Base-by-base conservation (phyloP, 2,329 filamentous ascomycete genomes). In the Exophiala lecanii-corni region DNA sequence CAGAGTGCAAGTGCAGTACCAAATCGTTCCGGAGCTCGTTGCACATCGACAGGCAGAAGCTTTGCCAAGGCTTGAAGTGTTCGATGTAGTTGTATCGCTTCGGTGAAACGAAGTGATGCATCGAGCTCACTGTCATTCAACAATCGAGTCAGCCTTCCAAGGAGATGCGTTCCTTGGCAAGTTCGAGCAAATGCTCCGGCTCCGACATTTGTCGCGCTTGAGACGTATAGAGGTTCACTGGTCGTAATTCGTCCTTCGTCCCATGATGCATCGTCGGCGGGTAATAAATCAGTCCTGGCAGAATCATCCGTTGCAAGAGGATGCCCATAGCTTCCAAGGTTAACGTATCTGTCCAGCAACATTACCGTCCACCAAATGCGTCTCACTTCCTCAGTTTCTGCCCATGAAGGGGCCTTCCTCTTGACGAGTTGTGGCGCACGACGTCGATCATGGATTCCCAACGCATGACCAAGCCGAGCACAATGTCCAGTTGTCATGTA, bases 131-230 rank as follows among this genome's bases (percentile, higher is more conserved):
- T 45, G 37, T 65, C 62, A 36, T 63, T 57, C 20, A 59, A 40
- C 26, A 64, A 56, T 2, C 53, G 45, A 10, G 63, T 40, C 2
- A 63, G 55, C 39, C 60, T 59, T 2, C 63, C 62, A 2, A 63
- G 48, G 7, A 65, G 47, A 42, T 64, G 59, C 10, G 49, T 49
- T n/a, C 61, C 61, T 45, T 66, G 63, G 35, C 59, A 62, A 4
- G 59, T 58, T 20, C 62, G 50, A 2, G 61, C 60, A 51, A 62
- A 65, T 7, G 60, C 51, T 10, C 57, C 54, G 4, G 57, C 62
- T 30, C 36, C 38, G n/a, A 55, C 43, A 17, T 43, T 48, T 1
- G 57, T 54, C 9, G 57, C 41, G 7, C 55, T 54, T 2, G 53
- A 55, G 5, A 59, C 46, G 33, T 57, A 56, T 7, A 59, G 40